Evolutionary conservation across 2,329 filamentous ascomycete species (phyloP).

Genomic region (Diaporthe vaccinii): DNA sequence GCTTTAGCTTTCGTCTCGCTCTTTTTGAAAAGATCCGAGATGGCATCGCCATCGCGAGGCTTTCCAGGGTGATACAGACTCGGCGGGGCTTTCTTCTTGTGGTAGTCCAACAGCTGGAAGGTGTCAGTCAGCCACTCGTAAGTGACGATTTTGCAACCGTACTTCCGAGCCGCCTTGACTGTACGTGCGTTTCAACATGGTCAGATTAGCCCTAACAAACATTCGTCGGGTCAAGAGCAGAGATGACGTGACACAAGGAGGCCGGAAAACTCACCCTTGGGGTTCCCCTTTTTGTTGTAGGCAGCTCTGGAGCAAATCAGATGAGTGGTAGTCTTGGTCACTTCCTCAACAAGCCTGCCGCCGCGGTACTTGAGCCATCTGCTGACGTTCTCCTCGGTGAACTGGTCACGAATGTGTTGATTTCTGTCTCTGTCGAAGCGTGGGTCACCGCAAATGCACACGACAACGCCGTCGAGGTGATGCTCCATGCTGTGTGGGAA

Average conservation of each 20-base stretch:
- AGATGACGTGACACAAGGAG: no score
- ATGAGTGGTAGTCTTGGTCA: constrained; percentile 76
- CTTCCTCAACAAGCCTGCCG: constrained; percentile 66
- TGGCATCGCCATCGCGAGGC: constrained; percentile 23
- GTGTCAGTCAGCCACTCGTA: constrained; percentile 68
- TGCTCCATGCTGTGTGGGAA: neutral
- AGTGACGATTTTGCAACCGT: constrained; percentile 57
- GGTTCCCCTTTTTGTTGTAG: constrained; percentile 61
- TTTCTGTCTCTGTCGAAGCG: constrained; percentile 45
- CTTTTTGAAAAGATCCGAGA: constrained; percentile 1
- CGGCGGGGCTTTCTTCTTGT: constrained; percentile 12
- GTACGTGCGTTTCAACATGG: neutral
- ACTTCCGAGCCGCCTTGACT: constrained; percentile 56
- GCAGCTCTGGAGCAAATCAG: constrained; percentile 75
- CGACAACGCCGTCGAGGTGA: constrained; percentile 63
- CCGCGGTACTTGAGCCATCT: constrained; percentile 76
- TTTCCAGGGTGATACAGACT: constrained; percentile 35
- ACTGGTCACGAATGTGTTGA: constrained; percentile 47
- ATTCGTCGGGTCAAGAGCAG: no score
- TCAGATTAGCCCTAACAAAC: neutral
- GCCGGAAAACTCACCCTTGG: constrained; percentile 50
- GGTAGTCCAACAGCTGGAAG: constrained; percentile 42
- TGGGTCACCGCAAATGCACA: constrained; percentile 72
- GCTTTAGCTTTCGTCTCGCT: neutral
- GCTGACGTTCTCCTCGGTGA: constrained; percentile 68